A percentile compares a stretch with the other conserved stretches of the same genome.
phyloP scores from a whole-genome alignment of 345 rosid species.

The Firmiana major region DNA sequence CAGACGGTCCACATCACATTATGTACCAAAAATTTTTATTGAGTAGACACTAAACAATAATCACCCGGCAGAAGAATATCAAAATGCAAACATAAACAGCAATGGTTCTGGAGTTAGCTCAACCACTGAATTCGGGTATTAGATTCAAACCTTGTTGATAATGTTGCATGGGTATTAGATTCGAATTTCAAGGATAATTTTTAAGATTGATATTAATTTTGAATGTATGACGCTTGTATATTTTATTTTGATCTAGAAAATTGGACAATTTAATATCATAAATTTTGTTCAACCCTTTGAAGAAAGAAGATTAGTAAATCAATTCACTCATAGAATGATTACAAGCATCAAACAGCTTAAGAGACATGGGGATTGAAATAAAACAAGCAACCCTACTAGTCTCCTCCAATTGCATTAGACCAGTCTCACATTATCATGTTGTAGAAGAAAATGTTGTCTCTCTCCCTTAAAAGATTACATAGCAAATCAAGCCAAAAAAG shows the following conservation, averaged over 20 bases:
- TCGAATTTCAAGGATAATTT: neutral
- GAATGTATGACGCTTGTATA: neutral
- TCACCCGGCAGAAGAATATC: neutral
- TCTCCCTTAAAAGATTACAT: constrained; percentile 13
- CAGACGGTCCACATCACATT: constrained; percentile 19
- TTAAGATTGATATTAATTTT: neutral
- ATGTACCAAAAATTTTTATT: neutral
- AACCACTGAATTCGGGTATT: neutral
- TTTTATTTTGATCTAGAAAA: neutral
- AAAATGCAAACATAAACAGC: neutral
- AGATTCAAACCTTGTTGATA: neutral
- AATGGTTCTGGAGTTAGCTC: neutral
- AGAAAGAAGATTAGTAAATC: constrained; percentile 20
- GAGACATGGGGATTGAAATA: constrained; percentile 38
- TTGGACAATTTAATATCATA: neutral
- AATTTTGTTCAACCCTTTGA: neutral
- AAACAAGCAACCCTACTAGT: constrained; percentile 36
- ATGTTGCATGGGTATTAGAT: neutral
- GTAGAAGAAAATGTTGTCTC: constrained; percentile 28
- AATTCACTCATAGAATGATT: constrained; percentile 35
- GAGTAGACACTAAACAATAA: constrained; percentile 1
- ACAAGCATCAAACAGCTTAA: constrained; percentile 34
- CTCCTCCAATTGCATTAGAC: constrained; percentile 28
- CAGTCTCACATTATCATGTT: constrained; percentile 15
- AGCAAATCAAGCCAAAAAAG: neutral